Conservation (phyloP, 2,329 filamentous ascomycete genomes). For the Talaromyces sp. region DNA sequence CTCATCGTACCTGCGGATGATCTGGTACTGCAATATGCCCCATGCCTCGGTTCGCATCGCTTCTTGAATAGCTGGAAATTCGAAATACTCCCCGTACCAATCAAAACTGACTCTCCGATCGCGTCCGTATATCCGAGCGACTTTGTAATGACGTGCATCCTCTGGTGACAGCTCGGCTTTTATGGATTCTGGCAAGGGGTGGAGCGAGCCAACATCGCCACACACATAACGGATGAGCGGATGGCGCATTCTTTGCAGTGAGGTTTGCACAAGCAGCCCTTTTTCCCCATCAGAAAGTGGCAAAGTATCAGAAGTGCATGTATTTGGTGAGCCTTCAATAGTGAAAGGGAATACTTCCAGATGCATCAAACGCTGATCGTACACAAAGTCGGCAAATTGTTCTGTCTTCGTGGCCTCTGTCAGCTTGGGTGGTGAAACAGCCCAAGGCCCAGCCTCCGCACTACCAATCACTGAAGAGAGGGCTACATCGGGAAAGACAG, state of each 20-base stretch:
- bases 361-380: background rate
- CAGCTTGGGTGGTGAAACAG: background rate
- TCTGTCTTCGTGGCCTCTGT: background rate
- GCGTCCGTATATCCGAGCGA: background rate
- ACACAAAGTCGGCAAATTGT: background rate
- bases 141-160: background rate
- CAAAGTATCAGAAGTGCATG: background rate
- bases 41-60: background rate
- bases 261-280: background rate
- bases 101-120: background rate
- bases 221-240: background rate
- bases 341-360: background rate
- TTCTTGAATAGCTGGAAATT: background rate
- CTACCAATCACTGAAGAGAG: background rate
- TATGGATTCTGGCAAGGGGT: background rate
- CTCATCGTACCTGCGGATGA: background rate
- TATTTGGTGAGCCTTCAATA: background rate
- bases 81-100: background rate
- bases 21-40: background rate
- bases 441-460: background rate
- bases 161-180: background rate
- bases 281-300: background rate
- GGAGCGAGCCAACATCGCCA: background rate
- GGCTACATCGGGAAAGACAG: background rate
- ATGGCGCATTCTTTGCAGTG: background rate